These are phyloP conservation scores for Thielaviopsis euricoi DNA, from an alignment of 2,329 filamentous ascomycete species.

Conservation along the genomic window DNA sequence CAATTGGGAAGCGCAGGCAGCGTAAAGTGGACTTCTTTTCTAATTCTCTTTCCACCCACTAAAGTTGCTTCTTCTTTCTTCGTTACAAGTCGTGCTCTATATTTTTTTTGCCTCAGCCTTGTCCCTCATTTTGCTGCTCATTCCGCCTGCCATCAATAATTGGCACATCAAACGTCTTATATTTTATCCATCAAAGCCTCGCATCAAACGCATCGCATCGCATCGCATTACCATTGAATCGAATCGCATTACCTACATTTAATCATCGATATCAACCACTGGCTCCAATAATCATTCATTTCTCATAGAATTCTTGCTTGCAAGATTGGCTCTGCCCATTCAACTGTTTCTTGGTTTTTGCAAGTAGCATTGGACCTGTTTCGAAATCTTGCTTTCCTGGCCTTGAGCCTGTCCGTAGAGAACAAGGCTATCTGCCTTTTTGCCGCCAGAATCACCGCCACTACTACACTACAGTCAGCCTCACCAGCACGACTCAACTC, in stretches of 20 bases:
- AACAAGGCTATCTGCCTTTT: slow-evolving; percentile 2
- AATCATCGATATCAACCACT: neutral
- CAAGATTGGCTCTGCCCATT: too few species aligned
- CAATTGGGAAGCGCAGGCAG: neutral
- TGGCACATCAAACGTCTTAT: neutral
- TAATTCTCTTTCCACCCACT: neutral
- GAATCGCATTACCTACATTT: neutral
- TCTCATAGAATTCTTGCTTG: too few species aligned
- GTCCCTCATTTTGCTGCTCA: neutral
- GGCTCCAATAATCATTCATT: neutral
- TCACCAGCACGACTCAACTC: neutral
- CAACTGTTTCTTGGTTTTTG: too few species aligned
- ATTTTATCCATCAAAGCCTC: neutral
- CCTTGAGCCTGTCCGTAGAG: too few species aligned
- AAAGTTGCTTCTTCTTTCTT: neutral
- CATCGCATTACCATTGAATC: neutral
- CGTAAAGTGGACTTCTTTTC: neutral
- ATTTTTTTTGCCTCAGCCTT: neutral
- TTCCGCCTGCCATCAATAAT: neutral
- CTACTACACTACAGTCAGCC: neutral
- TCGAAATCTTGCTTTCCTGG: too few species aligned
- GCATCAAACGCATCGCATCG: neutral
- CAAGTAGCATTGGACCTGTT: too few species aligned
- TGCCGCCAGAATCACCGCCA: neutral
- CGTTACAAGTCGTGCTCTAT: neutral